A percentile compares a stretch with the other conserved stretches of the same genome.
phyloP scores from a whole-genome alignment of 2,329 filamentous ascomycete genomes.

The Tolypocladium amazonense region DNA sequence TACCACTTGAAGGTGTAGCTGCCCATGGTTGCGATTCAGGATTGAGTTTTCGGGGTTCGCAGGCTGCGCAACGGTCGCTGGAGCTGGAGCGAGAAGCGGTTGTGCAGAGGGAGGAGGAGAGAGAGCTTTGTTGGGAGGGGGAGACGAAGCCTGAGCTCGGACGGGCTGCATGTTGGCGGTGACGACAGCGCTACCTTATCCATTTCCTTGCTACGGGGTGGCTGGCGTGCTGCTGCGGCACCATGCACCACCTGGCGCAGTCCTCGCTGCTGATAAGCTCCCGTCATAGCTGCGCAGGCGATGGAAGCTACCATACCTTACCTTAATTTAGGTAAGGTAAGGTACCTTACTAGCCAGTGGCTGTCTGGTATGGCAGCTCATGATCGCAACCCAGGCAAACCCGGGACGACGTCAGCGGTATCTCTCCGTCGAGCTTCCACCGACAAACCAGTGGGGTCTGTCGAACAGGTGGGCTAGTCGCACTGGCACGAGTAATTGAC shows the following conservation, averaged over 20 bases:
- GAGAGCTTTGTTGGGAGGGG: neutral
- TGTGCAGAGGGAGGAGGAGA: neutral
- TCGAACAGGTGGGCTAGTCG: neutral
- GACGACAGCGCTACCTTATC: neutral
- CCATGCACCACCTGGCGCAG: neutral
- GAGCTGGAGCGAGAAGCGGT: neutral
- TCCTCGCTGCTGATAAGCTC: neutral
- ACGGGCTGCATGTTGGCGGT: neutral
- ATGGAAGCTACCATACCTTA: neutral
- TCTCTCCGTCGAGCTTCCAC: too few relatives aligned
- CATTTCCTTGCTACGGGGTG: neutral
- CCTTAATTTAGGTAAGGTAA: neutral
- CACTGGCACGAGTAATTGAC: too few relatives aligned
- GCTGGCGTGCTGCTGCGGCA: neutral
- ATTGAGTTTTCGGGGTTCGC: neutral
- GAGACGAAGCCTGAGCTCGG: neutral
- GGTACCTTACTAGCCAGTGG: too few relatives aligned
- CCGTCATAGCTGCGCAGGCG: neutral
- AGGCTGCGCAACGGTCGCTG: neutral
- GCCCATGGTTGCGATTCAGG: constrained; percentile 38
- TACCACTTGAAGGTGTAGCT: constrained; percentile 64
- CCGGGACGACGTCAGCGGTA: too few relatives aligned
- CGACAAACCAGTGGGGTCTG: neutral
- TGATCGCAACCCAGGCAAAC: neutral
- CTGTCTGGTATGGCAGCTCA: too few relatives aligned